phyloP scores from a whole-genome alignment of 352 stramenopile species.

The Pythium myriotylum region DNA sequence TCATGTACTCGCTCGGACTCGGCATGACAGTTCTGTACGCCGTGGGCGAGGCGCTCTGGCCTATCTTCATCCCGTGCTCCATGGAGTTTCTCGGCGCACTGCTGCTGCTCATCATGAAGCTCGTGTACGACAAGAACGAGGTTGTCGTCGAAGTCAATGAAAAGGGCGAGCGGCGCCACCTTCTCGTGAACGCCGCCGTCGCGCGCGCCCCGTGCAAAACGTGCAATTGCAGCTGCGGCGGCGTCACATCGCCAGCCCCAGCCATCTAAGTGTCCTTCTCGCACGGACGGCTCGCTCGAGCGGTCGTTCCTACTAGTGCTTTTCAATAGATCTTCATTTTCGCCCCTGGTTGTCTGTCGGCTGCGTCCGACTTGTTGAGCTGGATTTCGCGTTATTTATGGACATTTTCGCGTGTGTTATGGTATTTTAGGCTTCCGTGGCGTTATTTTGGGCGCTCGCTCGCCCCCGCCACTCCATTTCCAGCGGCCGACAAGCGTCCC shows the following conservation, averaged over 20 bases:
- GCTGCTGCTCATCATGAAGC: slow-evolving; percentile 49
- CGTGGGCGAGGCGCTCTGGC: slow-evolving; percentile 49
- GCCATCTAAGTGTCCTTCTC: too few relatives aligned
- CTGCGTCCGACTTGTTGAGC: too few relatives aligned
- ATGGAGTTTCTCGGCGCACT: slow-evolving; percentile 46
- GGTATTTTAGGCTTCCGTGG: neutral
- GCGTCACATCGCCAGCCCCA: neutral
- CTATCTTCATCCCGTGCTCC: slow-evolving; percentile 59
- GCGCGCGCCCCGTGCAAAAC: slow-evolving; percentile 10
- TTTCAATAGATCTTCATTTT: too few relatives aligned
- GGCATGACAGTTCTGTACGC: slow-evolving; percentile 49
- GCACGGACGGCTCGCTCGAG: too few relatives aligned
- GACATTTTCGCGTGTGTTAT: neutral
- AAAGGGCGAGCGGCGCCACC: slow-evolving; percentile 14
- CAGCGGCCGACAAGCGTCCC: too few relatives aligned
- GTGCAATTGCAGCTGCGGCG: slow-evolving; percentile 19
- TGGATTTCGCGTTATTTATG: slow-evolving; percentile 14
- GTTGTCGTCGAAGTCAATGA: slow-evolving; percentile 18
- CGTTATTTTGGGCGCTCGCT: slow-evolving; percentile 20
- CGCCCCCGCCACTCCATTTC: slow-evolving; percentile 19
- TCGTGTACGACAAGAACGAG: slow-evolving; percentile 37
- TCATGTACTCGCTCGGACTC: slow-evolving; percentile 48
- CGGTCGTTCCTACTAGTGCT: too few relatives aligned
- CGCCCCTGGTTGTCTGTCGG: too few relatives aligned
- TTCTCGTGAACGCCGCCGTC: neutral